Conservation (phyloP, 164 flowering plant genomes). For the Platanus orientalis region DNA sequence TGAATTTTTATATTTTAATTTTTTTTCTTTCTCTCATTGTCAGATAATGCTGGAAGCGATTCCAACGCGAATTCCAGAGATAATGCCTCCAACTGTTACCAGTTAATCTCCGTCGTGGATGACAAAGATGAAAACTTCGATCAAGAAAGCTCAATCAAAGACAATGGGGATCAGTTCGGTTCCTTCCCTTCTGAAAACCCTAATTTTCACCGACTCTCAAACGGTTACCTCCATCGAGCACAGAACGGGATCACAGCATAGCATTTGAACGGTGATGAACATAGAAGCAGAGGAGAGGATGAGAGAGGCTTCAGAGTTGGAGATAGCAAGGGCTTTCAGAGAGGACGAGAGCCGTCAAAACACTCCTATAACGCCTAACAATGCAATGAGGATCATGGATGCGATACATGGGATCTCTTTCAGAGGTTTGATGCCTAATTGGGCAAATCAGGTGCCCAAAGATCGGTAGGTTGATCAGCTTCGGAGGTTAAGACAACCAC, state of each 20-base stretch:
- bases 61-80: slow-evolving; percentile 48
- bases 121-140: slow-evolving; percentile 29
- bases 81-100: slow-evolving; percentile 40
- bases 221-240: slow-evolving; percentile 7
- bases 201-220: neutral
- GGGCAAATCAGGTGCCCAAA: slow-evolving; percentile 50
- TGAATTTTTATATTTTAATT: neutral
- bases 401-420: no score
- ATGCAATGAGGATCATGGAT: no score
- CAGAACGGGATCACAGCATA: slow-evolving; percentile 15
- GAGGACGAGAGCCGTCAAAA: slow-evolving; percentile 71
- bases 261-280: slow-evolving; percentile 17
- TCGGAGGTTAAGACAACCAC: no score
- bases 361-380: slow-evolving; percentile 68
- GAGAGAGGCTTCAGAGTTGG: slow-evolving; percentile 39
- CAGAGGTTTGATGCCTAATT: no score
- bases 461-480: no score
- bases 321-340: slow-evolving; percentile 48
- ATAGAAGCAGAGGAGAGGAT: slow-evolving; percentile 43
- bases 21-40: neutral
- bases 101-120: slow-evolving; percentile 48
- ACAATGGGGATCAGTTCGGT: slow-evolving; percentile 11
- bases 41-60: slow-evolving; percentile 42
- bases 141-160: no score
- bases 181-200: slow-evolving; percentile 9